These are phyloP conservation scores for Diplodia scrobiculata DNA, from an alignment of 2,329 filamentous ascomycete species.

Conservation along the genomic window DNA sequence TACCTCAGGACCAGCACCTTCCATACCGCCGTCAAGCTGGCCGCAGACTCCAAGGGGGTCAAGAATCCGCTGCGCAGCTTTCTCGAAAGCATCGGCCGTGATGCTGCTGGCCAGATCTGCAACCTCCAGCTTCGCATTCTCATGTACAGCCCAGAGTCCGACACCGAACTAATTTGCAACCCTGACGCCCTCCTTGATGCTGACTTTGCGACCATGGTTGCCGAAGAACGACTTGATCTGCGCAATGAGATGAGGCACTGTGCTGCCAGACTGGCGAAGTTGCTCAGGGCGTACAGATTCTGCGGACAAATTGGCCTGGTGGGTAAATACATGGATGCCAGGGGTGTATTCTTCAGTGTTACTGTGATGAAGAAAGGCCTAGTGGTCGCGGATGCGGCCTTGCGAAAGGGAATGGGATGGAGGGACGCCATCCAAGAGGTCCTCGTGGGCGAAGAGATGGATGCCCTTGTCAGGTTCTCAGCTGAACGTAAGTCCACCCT, in stretches of 20 bases:
- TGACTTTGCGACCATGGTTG: neutral
- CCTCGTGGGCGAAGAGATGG: neutral
- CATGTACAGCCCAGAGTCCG: neutral
- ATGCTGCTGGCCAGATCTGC: neutral
- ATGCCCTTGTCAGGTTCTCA: neutral
- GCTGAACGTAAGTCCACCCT: neutral
- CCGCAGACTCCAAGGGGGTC: neutral
- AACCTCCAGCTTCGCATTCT: neutral
- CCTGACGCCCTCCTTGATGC: neutral
- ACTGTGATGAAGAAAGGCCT: neutral
- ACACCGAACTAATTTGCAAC: neutral
- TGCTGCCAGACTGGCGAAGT: neutral
- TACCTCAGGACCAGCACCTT: neutral
- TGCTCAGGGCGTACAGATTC: neutral
- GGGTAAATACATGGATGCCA: neutral
- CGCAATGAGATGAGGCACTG: neutral
- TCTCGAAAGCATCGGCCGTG: neutral
- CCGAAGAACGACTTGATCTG: neutral
- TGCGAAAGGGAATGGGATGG: neutral
- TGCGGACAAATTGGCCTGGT: neutral
- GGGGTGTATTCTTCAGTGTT: neutral
- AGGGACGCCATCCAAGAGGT: neutral
- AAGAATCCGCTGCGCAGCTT: neutral
- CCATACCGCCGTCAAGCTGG: neutral
- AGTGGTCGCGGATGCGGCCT: neutral